Conservation (phyloP, 768 basidiomycete genomes). For the Boletus sp. region DNA sequence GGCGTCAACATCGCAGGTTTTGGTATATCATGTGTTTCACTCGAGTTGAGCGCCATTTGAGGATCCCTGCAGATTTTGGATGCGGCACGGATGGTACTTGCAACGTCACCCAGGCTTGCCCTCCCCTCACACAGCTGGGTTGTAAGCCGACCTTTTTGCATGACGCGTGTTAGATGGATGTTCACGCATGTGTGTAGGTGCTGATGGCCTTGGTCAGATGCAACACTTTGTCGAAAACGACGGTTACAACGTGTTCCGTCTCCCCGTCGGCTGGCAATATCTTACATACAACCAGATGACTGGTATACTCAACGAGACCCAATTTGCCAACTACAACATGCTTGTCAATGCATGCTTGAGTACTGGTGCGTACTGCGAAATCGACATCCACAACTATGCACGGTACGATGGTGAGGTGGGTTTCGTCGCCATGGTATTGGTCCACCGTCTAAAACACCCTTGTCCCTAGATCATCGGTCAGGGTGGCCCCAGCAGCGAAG, state of each 20-base stretch:
- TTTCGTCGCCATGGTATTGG: neutral
- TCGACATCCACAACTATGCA: slow-evolving; percentile 64
- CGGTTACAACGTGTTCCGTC: slow-evolving; percentile 56
- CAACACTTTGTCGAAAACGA: slow-evolving; percentile 55
- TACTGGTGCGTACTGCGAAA: slow-evolving; percentile 51
- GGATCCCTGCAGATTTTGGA: slow-evolving; percentile 40
- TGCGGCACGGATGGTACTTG: slow-evolving; percentile 46
- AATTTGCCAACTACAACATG: slow-evolving; percentile 54
- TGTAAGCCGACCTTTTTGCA: slow-evolving; percentile 26
- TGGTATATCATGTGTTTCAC: slow-evolving; percentile 19
- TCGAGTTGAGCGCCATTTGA: neutral
- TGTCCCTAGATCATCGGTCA: slow-evolving; percentile 53
- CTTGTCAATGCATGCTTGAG: slow-evolving; percentile 37
- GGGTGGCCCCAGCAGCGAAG: slow-evolving; percentile 54
- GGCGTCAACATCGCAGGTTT: slow-evolving; percentile 58
- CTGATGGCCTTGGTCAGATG: slow-evolving; percentile 48
- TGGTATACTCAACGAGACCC: slow-evolving; percentile 41
- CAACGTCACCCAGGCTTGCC: slow-evolving; percentile 37
- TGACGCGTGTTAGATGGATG: neutral
- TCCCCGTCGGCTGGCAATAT: slow-evolving; percentile 62
- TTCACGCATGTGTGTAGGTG: slow-evolving; percentile 3
- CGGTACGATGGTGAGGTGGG: slow-evolving; percentile 47
- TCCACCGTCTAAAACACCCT: neutral
- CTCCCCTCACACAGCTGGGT: slow-evolving; percentile 45
- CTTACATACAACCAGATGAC: slow-evolving; percentile 39